Evolutionary conservation across 768 basidiomycete species (phyloP), one percentile per base, ranked within the genome.

Genomic region (Boletus patriciae): DNA sequence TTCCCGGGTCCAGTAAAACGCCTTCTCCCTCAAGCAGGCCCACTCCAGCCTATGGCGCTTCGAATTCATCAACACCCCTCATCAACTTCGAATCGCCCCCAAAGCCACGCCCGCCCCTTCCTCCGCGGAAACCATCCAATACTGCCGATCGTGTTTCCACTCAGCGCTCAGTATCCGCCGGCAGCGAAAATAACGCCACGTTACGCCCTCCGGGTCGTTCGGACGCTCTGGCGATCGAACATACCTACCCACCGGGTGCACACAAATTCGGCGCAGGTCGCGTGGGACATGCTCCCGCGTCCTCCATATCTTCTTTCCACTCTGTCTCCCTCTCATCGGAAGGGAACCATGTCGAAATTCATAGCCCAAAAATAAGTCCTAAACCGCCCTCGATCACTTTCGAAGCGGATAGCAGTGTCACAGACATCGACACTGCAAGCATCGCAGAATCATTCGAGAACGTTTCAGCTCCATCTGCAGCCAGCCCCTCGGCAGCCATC

Each of bases 251-350:
- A 18, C 66, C 72, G 70, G 55, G 74, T 73, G 60, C 69, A 33
- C 70, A 68, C 60, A 68, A 70, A 19, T 77, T 73, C 50, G 69
- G 75, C 16, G 63, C 65, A 41, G 62, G 60, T 57, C 69, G 66
- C 41, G 58, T 71, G 18, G 75, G 78, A 41, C 88, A 91, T 66
- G 80, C 75, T 6, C 80, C 82, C 6, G 80, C 80, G 3, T 88
- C 88, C 2, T 92, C 90, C 46, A 80, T 90, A 38, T 91, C 90
- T 3, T 92, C 90, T 29, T 90, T 92, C 59, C 88, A 90, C 63
- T 90, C 90, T 3, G 87, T 92, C 25, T 92, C 90, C 2, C 78
- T 92, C 18, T 91, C 89, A 2, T 87, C 86, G 8, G 85, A 86
- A 59, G 68, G 76, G 73, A 74, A 70, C 38, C 70, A 62, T 4